Evolutionary conservation across 306 rosid genomes (phyloP), one percentile per base, ranked within the genome.

Genomic region (Vicia faba): DNA sequence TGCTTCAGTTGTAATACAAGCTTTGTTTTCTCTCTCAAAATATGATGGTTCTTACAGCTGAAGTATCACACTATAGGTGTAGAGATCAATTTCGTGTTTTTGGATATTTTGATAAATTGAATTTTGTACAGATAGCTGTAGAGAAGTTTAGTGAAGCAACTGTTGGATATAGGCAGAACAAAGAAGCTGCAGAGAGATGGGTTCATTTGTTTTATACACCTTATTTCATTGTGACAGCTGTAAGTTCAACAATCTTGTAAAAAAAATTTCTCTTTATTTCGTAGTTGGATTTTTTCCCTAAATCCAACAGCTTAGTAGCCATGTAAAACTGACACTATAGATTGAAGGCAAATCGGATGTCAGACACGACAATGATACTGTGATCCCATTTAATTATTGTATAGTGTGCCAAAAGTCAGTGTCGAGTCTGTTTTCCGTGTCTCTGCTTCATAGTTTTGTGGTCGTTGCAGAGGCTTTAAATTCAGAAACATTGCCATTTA

Each of bases 101-200:
- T 53, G 33, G 19, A 14, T 12, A 55, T 26, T 7, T 7, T 26
- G 61, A 64, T 53, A 46, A 16, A 38, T 35, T 43, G 54, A n/a
- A 61, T 20, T 20, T 35, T 66, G 41, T 53, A 5, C 72, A 78
- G 85, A 81, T 74, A 70, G 97, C 92, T 11, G 80, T 80, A 12
- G 96, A 90, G 88, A 95, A 88, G 68, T 90, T 95, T 69, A 95
- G 99, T 70, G 99, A 95, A 82, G 99, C 99, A 44, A 95, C 97
- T 3, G 86, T 95, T 61, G 97, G 97, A 62, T 88, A 86, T 83
- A 84, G 84, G 68, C 89, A 75, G 48, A 85, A 80, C 62, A 79
- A 55, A 70, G 88, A 73, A 72, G 85, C 75, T 58, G 96, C 96
- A 31, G 91, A 90, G 72, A 90, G 84, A 85, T 90, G 99, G 99